Evolutionary conservation across 306 rosid genomes (phyloP).

Genomic region (Elaeagnus macrophylla): DNA sequence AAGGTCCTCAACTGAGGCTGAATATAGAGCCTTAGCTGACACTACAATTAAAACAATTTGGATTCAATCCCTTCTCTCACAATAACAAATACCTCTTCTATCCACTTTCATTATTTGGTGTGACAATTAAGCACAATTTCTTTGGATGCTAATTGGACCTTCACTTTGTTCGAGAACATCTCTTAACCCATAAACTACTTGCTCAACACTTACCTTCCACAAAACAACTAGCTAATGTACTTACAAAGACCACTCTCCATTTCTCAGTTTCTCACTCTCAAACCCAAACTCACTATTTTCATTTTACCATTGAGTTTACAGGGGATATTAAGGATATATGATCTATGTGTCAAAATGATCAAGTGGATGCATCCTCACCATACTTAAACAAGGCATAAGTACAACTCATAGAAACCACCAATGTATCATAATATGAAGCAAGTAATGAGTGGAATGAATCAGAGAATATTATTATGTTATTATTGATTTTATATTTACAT

Average conservation of each 20-base stretch:
- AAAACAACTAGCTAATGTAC: neutral
- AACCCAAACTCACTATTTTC: neutral
- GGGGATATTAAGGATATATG: neutral
- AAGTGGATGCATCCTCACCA: too few relatives aligned
- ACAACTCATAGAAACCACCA: too few relatives aligned
- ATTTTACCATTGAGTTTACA: neutral
- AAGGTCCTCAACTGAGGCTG: neutral
- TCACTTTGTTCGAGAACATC: neutral
- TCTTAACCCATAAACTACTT: neutral
- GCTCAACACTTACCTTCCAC: neutral
- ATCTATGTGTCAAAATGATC: too few relatives aligned
- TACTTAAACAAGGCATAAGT: too few relatives aligned
- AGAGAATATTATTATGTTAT: too few relatives aligned
- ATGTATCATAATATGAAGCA: too few relatives aligned
- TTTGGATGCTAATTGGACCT: neutral
- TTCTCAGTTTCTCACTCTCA: neutral
- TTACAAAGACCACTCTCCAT: neutral
- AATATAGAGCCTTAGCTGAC: neutral
- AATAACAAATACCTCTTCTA: neutral
- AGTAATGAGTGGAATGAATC: too few relatives aligned
- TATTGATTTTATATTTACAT: too few relatives aligned
- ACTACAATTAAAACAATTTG: neutral
- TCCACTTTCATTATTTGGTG: neutral
- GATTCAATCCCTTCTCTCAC: neutral
- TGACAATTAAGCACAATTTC: too few relatives aligned